Evolutionary conservation across 257 asterid genomes (phyloP).

Genomic region (Thymus quinquecostatus): DNA sequence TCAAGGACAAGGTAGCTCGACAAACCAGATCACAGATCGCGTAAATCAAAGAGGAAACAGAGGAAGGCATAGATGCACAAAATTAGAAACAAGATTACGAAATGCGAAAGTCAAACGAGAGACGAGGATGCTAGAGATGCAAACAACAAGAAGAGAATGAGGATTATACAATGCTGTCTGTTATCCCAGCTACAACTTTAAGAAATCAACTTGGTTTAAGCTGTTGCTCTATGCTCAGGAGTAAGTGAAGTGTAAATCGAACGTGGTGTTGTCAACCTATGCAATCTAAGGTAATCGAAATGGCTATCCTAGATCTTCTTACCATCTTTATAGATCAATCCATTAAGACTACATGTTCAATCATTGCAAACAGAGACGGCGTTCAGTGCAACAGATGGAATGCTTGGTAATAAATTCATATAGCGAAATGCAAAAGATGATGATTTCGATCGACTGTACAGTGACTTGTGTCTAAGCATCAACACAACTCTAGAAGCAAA

Average conservation of each 20-base stretch:
- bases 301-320: background rate
- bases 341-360: no score
- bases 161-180: background rate
- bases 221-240: background rate
- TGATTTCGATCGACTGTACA: background rate
- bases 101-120: background rate
- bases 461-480: background rate
- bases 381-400: background rate
- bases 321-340: background rate
- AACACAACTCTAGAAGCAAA: background rate
- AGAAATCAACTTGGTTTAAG: background rate
- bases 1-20: no score
- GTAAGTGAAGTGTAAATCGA: background rate
- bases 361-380: background rate
- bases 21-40: background rate
- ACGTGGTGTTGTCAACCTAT: background rate
- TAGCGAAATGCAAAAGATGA: background rate
- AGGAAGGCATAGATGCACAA: background rate
- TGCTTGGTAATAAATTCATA: background rate
- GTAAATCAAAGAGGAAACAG: background rate
- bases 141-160: background rate
- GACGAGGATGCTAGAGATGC: background rate
- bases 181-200: background rate
- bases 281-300: background rate
- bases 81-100: background rate